These are phyloP conservation scores for Tillandsia leiboldiana DNA, from an alignment of 176 grass and related monocot species.

Conservation along the genomic window DNA sequence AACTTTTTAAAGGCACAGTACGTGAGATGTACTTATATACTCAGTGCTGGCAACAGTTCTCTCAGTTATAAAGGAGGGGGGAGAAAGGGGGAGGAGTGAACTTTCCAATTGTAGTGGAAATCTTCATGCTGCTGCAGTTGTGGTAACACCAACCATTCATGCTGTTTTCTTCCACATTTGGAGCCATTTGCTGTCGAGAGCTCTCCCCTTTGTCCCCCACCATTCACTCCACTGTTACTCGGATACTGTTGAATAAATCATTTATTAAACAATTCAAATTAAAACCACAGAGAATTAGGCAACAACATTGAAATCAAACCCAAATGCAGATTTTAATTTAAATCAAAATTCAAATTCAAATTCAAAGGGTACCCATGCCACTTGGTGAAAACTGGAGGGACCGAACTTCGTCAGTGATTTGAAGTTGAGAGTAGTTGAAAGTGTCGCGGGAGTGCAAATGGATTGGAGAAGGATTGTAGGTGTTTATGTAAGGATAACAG, in stretches of 20 bases:
- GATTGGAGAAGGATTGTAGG: conserved; percentile 10
- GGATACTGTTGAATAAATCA: conserved; percentile 15
- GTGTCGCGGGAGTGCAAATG: neutral
- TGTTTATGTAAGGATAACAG: neutral
- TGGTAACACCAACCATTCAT: no score
- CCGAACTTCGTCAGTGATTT: neutral
- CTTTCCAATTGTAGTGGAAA: no score
- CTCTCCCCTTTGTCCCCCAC: neutral
- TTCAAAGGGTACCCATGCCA: conserved; percentile 11
- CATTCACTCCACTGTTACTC: conserved; percentile 16
- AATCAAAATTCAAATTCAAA: neutral
- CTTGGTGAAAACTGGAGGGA: conserved; percentile 8
- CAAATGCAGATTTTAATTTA: neutral
- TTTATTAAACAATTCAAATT: neutral
- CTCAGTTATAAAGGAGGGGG: no score
- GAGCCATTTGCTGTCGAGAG: neutral
- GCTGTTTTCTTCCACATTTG: no score
- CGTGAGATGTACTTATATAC: no score
- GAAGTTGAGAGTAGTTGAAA: neutral
- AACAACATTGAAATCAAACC: neutral
- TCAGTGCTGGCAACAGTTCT: no score
- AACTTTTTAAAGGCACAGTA: no score
- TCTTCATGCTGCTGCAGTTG: no score
- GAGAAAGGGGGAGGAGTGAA: no score
- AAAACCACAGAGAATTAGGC: neutral